phyloP scores from a whole-genome alignment of 345 rosid species.

The Aquilaria yunnanensis region DNA sequence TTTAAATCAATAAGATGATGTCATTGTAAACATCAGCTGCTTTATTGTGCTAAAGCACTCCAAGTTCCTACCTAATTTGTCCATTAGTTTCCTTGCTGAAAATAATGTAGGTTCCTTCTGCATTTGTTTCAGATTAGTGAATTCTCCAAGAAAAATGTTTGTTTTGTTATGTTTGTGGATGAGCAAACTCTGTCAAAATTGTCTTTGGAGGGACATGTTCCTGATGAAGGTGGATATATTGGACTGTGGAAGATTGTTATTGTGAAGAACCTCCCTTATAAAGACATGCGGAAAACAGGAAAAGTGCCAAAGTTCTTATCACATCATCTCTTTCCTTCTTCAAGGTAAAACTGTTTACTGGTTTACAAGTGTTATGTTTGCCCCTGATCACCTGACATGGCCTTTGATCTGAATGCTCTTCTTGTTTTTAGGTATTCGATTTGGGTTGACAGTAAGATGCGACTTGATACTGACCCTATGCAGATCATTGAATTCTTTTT shows the following conservation, averaged over 20 bases:
- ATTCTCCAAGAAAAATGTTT: slow-evolving; percentile 71
- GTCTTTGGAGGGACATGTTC: slow-evolving; percentile 67
- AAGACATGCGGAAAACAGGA: slow-evolving; percentile 81
- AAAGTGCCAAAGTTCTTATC: slow-evolving; percentile 90
- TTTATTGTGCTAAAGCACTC: no score
- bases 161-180: slow-evolving; percentile 91
- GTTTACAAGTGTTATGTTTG: slow-evolving; percentile 12
- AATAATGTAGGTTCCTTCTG: slow-evolving; percentile 3
- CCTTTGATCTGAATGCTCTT: slow-evolving; percentile 11
- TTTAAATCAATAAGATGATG: no score
- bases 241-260: slow-evolving; percentile 86
- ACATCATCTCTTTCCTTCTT: slow-evolving; percentile 92
- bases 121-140: slow-evolving; percentile 66
- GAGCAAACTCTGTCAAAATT: slow-evolving; percentile 69
- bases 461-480: slow-evolving; percentile 78
- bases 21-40: no score
- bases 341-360: slow-evolving; percentile 49
- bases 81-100: slow-evolving; percentile 6
- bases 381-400: background rate
- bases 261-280: slow-evolving; percentile 68
- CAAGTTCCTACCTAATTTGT: background rate
- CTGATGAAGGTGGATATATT: slow-evolving; percentile 62
- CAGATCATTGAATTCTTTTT: slow-evolving; percentile 72
- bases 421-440: slow-evolving; percentile 65
- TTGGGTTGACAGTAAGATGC: slow-evolving; percentile 95